phyloP scores from a whole-genome alignment of 1,284 basidiomycete species.

The Mrakiaceae sp. region DNA sequence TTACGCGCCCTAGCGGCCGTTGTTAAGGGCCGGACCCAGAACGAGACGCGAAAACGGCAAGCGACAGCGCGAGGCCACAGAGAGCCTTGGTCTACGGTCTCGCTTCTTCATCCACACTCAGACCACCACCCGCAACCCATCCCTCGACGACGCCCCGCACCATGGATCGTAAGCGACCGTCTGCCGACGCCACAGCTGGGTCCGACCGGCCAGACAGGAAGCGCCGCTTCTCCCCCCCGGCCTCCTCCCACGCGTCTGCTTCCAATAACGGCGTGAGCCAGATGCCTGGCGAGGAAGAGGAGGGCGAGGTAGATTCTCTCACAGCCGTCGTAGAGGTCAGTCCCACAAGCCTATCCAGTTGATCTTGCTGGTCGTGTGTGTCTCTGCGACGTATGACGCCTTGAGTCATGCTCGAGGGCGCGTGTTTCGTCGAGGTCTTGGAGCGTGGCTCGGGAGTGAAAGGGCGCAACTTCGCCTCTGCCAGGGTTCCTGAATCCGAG shows the following conservation, averaged over 20 bases:
- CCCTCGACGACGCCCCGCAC: no score
- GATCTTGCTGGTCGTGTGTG: background rate
- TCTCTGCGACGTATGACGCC: background rate
- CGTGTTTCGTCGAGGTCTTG: no score
- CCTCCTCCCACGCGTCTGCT: background rate
- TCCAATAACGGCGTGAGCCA: background rate
- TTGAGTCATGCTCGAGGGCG: no score
- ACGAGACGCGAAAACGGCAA: no score
- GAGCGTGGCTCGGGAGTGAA: background rate
- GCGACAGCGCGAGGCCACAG: no score
- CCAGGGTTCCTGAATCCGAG: background rate
- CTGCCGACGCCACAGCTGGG: background rate
- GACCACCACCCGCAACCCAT: no score
- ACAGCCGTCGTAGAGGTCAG: constrained; percentile 7
- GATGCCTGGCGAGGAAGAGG: constrained; percentile 11
- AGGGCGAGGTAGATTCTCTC: constrained; percentile 10
- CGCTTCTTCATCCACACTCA: no score
- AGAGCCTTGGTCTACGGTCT: no score
- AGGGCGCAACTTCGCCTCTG: background rate
- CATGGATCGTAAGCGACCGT: constrained; percentile 13
- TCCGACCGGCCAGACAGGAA: background rate
- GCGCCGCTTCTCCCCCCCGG: background rate
- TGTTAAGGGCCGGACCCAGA: no score
- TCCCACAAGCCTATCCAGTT: background rate
- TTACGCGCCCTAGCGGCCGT: no score